Evolutionary conservation across 768 basidiomycete genomes (phyloP), one percentile per base, ranked within the genome.

Genomic region (Suillus occidentalis): DNA sequence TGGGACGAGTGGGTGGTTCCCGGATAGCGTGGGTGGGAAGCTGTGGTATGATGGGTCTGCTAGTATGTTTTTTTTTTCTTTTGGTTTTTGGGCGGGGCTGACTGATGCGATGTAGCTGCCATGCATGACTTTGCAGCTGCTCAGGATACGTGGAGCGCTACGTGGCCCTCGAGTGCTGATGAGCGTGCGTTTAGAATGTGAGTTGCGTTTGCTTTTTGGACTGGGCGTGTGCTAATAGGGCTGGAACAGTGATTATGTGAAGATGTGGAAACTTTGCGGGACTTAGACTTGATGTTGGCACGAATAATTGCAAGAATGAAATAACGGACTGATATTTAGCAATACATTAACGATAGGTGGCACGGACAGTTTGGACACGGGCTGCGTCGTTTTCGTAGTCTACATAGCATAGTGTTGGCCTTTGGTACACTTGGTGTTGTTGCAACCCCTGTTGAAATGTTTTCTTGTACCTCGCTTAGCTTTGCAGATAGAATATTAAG

Each of bases 101-200:
- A 28, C 31, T 25, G 4, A 13, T 0, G 1, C 9, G 14, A 16
- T n/a, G 55, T 36, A 75, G 74, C 81, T n/a, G 91, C 91, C 10
- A 91, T 91, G 89, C 78, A 76, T 53, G 88, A 90, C 62, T 92
- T 93, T 74, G 85, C 87, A 20, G 64, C 73, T 9, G 84, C 80
- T 4, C 83, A 90, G 75, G 77, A 78, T 43, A 80, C 83, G 60
- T 95, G 94, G 94, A 84, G 83, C 67, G 80, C 84, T 60, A 90
- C 89, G 10, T 95, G 94, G 94, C 88, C 91, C 3, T 74, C 80
- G 7, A 83, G 80, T 59, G 80, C 85, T 12, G 82, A 85, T 64
- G 82, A 86, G 59, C 81, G 89, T 37, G 88, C 89, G 2, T 84
- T 95, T 78, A 83, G 89, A 50, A 83, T 95, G 87, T 90, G 72